A percentile compares a stretch with the other conserved stretches of the same genome.
phyloP scores from a whole-genome alignment of 805 yeast genomes.

The Cyberlindnera petersonii region DNA sequence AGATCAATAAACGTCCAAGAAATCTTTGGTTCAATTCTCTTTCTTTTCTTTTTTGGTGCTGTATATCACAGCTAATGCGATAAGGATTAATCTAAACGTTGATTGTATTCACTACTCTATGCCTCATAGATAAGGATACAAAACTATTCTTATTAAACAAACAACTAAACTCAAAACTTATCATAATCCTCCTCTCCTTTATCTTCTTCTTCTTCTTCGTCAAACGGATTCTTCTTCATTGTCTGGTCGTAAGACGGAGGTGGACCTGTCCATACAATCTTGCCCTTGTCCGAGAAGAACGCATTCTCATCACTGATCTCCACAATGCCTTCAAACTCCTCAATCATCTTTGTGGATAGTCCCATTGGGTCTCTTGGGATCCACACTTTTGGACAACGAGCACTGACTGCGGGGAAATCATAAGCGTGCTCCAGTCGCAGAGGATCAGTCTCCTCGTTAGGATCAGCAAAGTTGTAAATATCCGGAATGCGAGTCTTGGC shows the following conservation, averaged over 20 bases:
- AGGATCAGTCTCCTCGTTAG: slow-evolving; percentile 35
- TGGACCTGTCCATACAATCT: slow-evolving; percentile 43
- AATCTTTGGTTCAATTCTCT: too few relatives aligned
- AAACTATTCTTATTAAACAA: too few relatives aligned
- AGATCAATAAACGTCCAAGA: too few relatives aligned
- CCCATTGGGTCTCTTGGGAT: slow-evolving; percentile 90
- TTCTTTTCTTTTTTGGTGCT: too few relatives aligned
- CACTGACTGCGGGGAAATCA: slow-evolving; percentile 69
- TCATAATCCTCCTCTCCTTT: background rate
- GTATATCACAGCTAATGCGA: too few relatives aligned
- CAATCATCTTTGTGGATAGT: slow-evolving; percentile 58
- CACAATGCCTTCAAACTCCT: slow-evolving; percentile 50
- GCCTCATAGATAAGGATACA: too few relatives aligned
- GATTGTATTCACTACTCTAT: too few relatives aligned
- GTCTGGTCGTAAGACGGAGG: slow-evolving; percentile 41
- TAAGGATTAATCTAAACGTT: too few relatives aligned
- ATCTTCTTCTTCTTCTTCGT: background rate
- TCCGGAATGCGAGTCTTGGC: slow-evolving; percentile 54
- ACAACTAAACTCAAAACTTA: background rate
- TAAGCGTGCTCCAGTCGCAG: slow-evolving; percentile 58
- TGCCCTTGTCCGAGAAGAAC: slow-evolving; percentile 47
- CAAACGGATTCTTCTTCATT: slow-evolving; percentile 1
- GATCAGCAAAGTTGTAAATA: slow-evolving; percentile 47
- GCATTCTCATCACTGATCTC: slow-evolving; percentile 69
- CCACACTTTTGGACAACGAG: slow-evolving; percentile 78